Base-by-base conservation (phyloP, 1,139 yeast species). In the Suhomyces panamericanus region DNA sequence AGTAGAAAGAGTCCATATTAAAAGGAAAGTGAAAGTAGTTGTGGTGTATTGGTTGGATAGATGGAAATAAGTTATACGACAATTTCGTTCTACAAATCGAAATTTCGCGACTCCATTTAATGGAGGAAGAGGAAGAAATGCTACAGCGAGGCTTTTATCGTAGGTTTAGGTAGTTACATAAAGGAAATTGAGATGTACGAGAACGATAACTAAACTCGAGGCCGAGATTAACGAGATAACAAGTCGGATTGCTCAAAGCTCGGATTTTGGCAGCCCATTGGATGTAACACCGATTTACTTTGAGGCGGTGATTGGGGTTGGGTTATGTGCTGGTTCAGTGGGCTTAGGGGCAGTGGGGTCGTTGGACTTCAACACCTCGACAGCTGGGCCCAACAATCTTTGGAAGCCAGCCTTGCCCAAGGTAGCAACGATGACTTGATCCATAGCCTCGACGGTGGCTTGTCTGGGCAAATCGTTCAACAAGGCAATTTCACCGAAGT, bases 401-500 rank as follows among this genome's bases (percentile, higher is more conserved):
- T 90, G 93, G 74, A 93, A 93, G 0, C 97, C 99, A 48, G 87
- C 80, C 70, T 91, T 90, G 50, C 90, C 96, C 56, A 93, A 77
- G 3, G 95, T 86, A 24, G 96, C 98, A 39, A 91, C 96, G 58
- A 87, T 87, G 24, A 93, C 84, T 42, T 77, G 77, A 45, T 86
- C 80, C 29, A 77, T 69, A 2, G 97, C 96, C 46, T 78, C 81
- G 34, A 93, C 95, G 4, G 97, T 87, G 29, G 99, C 99, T 64
- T 89, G 95, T 67, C 99, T 82, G 50, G 98, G 98, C 50, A 85
- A 74, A 60, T 93, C 96, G 57, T 91, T 87, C 56, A 93, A 75
- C 55, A 93, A 75, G 3, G 99, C 98, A 52, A 93, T 83, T 69
- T 93, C 99, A 53, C 99, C 99, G 66, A 93, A 93, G 67, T 93